Percentiles rank a stretch among this genome's conserved stretches.
phyloP scores from a whole-genome alignment of 352 stramenopile genomes.

The Phytophthora sansomeana region DNA sequence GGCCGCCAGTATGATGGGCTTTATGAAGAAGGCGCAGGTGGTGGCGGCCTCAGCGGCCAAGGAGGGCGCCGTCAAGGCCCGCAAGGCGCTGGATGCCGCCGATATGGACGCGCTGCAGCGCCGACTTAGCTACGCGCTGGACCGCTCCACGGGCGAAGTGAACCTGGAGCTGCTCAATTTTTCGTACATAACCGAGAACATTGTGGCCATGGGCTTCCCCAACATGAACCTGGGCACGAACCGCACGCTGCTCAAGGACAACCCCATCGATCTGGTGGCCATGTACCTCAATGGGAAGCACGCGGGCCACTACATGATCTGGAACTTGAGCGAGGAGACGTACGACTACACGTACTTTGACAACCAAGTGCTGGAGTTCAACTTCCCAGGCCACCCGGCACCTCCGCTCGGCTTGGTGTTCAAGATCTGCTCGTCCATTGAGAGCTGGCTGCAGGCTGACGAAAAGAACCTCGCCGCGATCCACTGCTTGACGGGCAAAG shows the following conservation, averaged over 20 bases:
- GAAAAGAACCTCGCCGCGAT: slow-evolving; percentile 96
- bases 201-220: slow-evolving; percentile 94
- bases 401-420: slow-evolving; percentile 97
- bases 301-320: slow-evolving; percentile 97
- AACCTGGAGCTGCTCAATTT: slow-evolving; percentile 92
- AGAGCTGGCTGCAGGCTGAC: slow-evolving; percentile 97
- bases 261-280: slow-evolving; percentile 92
- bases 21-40: slow-evolving; percentile 88
- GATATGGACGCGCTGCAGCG: slow-evolving; percentile 90
- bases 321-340: slow-evolving; percentile 97
- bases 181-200: slow-evolving; percentile 88
- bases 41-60: slow-evolving; percentile 74
- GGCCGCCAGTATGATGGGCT: slow-evolving; percentile 77
- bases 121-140: slow-evolving; percentile 79
- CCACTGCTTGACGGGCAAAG: slow-evolving; percentile 97
- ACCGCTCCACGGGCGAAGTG: slow-evolving; percentile 79
- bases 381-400: slow-evolving; percentile 96
- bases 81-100: slow-evolving; percentile 80
- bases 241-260: slow-evolving; percentile 82
- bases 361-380: slow-evolving; percentile 97
- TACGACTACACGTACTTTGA: slow-evolving; percentile 97
- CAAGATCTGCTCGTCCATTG: slow-evolving; percentile 97
- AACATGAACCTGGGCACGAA: slow-evolving; percentile 87
- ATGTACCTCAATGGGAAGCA: slow-evolving; percentile 96
- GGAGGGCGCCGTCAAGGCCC: slow-evolving; percentile 81